Evolutionary conservation across 1,284 basidiomycete species (phyloP).

Genomic region (Boletus mariae): DNA sequence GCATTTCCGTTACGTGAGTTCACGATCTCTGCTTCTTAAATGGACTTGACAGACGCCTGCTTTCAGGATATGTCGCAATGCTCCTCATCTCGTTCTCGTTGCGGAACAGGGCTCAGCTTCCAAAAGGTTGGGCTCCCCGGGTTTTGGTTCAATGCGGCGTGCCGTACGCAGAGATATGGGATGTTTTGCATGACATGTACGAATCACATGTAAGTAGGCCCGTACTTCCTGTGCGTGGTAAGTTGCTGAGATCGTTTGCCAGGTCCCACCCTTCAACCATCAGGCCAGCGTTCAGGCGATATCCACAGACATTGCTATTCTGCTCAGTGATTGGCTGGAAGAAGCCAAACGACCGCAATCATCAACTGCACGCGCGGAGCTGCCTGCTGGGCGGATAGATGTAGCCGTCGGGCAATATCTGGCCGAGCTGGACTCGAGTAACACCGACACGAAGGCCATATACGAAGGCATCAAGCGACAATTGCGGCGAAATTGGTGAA

Average conservation of each 20-base stretch:
- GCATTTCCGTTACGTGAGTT: conserved; percentile 81
- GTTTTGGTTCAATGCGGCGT: conserved; percentile 76
- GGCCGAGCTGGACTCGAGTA: conserved; percentile 56
- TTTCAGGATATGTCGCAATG: conserved; percentile 61
- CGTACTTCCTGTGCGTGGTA: neutral
- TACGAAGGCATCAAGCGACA: conserved; percentile 70
- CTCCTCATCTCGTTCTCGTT: conserved; percentile 70
- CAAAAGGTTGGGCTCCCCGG: conserved; percentile 76
- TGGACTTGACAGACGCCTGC: conserved; percentile 4
- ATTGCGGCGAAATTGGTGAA: conserved; percentile 61
- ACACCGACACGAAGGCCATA: conserved; percentile 53
- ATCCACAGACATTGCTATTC: conserved; percentile 72
- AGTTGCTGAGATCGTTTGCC: conserved; percentile 5
- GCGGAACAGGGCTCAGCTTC: conserved; percentile 54
- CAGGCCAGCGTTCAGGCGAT: conserved; percentile 73
- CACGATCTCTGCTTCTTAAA: neutral
- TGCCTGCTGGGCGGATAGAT: conserved; percentile 74
- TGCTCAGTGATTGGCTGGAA: conserved; percentile 74
- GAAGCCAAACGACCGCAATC: conserved; percentile 67
- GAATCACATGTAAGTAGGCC: conserved; percentile 68
- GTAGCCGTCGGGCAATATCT: conserved; percentile 68
- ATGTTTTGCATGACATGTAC: conserved; percentile 83
- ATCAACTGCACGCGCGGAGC: conserved; percentile 50
- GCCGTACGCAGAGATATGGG: conserved; percentile 76
- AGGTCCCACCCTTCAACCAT: conserved; percentile 83